phyloP scores from a whole-genome alignment of 768 basidiomycete genomes.

The Tylopilus intermedius region DNA sequence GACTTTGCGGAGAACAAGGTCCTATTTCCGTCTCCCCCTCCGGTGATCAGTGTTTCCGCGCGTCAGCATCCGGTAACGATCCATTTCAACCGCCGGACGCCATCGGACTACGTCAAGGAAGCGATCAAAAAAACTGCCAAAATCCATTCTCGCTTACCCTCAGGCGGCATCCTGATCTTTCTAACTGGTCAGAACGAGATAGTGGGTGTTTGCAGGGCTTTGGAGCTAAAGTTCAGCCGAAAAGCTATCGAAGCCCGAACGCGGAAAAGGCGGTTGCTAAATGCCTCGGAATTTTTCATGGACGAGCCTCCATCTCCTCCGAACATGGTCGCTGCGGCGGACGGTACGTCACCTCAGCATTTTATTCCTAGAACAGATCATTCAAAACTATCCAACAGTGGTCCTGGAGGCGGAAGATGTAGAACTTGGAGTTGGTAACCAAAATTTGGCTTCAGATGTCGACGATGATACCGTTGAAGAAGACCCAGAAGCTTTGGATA shows the following conservation, averaged over 20 bases:
- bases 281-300: conserved; percentile 27
- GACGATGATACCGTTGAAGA: conserved; percentile 55
- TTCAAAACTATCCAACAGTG: conserved; percentile 34
- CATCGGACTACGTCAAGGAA: conserved; percentile 83
- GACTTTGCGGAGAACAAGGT: conserved; percentile 87
- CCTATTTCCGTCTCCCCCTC: conserved; percentile 81
- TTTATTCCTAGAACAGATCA: background rate
- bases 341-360: conserved; percentile 8
- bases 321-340: conserved; percentile 16
- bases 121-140: conserved; percentile 86
- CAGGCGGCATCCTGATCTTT: conserved; percentile 90
- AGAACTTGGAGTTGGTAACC: conserved; percentile 52
- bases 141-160: conserved; percentile 88
- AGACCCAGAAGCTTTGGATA: conserved; percentile 73
- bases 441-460: conserved; percentile 63
- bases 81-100: conserved; percentile 86
- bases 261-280: conserved; percentile 29
- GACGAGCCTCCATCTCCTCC: conserved; percentile 17
- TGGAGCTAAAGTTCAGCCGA: conserved; percentile 72
- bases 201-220: conserved; percentile 69
- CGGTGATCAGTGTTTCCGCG: conserved; percentile 82
- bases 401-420: conserved; percentile 80
- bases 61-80: conserved; percentile 94
- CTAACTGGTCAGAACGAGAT: conserved; percentile 97
- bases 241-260: conserved; percentile 56